A percentile compares a stretch with the other conserved stretches of the same genome.
phyloP scores from a whole-genome alignment of 2,329 filamentous ascomycete species.

The Arthrinium phaeospermum region DNA sequence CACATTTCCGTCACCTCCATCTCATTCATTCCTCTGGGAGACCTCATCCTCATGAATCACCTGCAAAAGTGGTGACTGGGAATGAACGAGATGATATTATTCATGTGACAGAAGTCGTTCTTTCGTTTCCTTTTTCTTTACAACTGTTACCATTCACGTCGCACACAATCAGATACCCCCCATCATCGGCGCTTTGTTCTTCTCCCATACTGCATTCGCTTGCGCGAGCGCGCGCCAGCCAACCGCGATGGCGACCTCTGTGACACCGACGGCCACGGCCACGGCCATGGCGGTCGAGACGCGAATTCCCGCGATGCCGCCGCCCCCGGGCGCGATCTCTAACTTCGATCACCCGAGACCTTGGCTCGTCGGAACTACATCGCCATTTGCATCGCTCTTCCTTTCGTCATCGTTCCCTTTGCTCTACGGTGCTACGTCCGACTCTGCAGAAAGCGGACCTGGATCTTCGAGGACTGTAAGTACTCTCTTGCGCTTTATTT shows the following conservation, averaged over 20 bases:
- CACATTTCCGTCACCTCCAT: neutral
- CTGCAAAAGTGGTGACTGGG: no score
- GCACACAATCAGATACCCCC: neutral
- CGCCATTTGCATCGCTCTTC: conserved; percentile 25
- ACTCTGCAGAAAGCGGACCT: conserved; percentile 25
- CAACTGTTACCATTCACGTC: neutral
- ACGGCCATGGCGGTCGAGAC: neutral
- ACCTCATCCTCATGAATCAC: no score
- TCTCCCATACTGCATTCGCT: no score
- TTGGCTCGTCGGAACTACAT: conserved; percentile 22
- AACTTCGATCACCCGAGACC: conserved; percentile 26
- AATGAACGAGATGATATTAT: no score
- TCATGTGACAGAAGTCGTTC: no score
- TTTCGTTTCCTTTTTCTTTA: no score
- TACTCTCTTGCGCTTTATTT: conserved; percentile 16
- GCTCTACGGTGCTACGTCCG: conserved; percentile 26
- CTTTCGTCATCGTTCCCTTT: conserved; percentile 27
- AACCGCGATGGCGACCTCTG: conserved; percentile 29
- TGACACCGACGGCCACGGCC: neutral
- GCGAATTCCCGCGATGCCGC: conserved; percentile 23
- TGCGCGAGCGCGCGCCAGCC: neutral
- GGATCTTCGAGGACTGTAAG: conserved; percentile 30
- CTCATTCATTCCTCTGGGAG: no score
- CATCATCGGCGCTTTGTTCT: neutral
- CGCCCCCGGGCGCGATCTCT: conserved; percentile 26